These are phyloP conservation scores for Cordyceps cateniannulata DNA, from an alignment of 2,329 filamentous ascomycete genomes.

Conservation along the genomic window DNA sequence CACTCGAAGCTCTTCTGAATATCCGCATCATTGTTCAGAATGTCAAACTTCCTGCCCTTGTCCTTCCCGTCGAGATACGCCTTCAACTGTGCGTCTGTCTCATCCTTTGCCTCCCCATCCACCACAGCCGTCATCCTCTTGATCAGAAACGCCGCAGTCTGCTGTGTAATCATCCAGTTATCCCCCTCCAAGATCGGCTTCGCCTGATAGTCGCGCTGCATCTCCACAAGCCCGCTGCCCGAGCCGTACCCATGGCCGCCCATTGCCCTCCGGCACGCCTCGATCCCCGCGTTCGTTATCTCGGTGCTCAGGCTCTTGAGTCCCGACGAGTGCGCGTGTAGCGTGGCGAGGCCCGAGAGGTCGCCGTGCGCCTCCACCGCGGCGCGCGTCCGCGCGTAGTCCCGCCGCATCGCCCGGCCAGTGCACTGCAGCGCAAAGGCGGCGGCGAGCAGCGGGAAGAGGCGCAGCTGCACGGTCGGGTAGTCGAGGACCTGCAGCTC, in stretches of 20 bases:
- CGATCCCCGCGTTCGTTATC: conserved; percentile 66
- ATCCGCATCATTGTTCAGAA: conserved; percentile 63
- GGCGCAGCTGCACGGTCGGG: conserved; percentile 70
- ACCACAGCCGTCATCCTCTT: conserved; percentile 51
- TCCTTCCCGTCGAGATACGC: conserved; percentile 60
- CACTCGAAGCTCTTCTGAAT: conserved; percentile 69
- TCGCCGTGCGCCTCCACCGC: conserved; percentile 2
- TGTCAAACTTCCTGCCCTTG: conserved; percentile 66
- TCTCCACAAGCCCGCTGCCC: conserved; percentile 69
- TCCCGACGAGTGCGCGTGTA: conserved; percentile 71
- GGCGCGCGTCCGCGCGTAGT: conserved; percentile 59
- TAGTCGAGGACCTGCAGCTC: conserved; percentile 77
- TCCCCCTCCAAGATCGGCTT: conserved; percentile 67
- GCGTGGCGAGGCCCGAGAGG: conserved; percentile 58
- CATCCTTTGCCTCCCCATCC: conserved; percentile 50
- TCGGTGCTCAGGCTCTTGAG: conserved; percentile 68
- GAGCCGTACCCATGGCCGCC: conserved; percentile 71
- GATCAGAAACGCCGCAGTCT: conserved; percentile 69
- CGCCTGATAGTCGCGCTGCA: conserved; percentile 73
- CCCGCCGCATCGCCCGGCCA: conserved; percentile 65
- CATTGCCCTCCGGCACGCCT: conserved; percentile 67
- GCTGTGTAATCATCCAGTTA: conserved; percentile 78
- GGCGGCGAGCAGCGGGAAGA: conserved; percentile 65
- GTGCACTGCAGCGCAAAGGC: conserved; percentile 77
- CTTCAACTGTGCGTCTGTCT: conserved; percentile 60